A percentile compares a stretch with the other conserved stretches of the same genome.
Evolutionary conservation across 768 basidiomycete species (phyloP).

Genomic region (Rhizopogon vesiculosus): DNA sequence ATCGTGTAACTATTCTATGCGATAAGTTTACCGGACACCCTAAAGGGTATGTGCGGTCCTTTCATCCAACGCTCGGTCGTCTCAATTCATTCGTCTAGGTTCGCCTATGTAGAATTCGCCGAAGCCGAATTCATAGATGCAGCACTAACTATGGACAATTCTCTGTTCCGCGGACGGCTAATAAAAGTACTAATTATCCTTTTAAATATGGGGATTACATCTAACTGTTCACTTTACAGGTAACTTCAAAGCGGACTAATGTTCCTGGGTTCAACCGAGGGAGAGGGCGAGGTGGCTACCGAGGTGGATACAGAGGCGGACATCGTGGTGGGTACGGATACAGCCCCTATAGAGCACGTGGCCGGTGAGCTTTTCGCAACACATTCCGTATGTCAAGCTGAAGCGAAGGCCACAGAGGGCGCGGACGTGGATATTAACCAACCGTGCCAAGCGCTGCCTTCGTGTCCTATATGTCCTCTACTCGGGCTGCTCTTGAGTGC

Average conservation of each 20-base stretch:
- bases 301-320: slow-evolving; percentile 61
- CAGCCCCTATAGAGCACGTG: slow-evolving; percentile 58
- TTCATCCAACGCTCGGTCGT: slow-evolving; percentile 4
- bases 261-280: slow-evolving; percentile 88
- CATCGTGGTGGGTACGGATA: slow-evolving; percentile 49
- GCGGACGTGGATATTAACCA: slow-evolving; percentile 64
- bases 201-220: neutral
- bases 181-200: slow-evolving; percentile 62
- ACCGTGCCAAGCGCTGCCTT: slow-evolving; percentile 12
- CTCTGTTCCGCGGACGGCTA: slow-evolving; percentile 88
- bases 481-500: slow-evolving; percentile 2
- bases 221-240: slow-evolving; percentile 40
- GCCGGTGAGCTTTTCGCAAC: slow-evolving; percentile 50
- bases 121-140: slow-evolving; percentile 89
- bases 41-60: slow-evolving; percentile 69
- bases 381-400: slow-evolving; percentile 8
- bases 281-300: slow-evolving; percentile 65
- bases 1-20: slow-evolving; percentile 97
- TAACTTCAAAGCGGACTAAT: slow-evolving; percentile 94
- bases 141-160: slow-evolving; percentile 91
- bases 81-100: slow-evolving; percentile 42
- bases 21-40: slow-evolving; percentile 99
- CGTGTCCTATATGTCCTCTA: slow-evolving; percentile 6
- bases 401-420: slow-evolving; percentile 39
- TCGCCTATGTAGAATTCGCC: slow-evolving; percentile 98